These are phyloP conservation scores for Diplosphaera chodatii DNA, from an alignment of 139 green algal species.

Conservation along the genomic window DNA sequence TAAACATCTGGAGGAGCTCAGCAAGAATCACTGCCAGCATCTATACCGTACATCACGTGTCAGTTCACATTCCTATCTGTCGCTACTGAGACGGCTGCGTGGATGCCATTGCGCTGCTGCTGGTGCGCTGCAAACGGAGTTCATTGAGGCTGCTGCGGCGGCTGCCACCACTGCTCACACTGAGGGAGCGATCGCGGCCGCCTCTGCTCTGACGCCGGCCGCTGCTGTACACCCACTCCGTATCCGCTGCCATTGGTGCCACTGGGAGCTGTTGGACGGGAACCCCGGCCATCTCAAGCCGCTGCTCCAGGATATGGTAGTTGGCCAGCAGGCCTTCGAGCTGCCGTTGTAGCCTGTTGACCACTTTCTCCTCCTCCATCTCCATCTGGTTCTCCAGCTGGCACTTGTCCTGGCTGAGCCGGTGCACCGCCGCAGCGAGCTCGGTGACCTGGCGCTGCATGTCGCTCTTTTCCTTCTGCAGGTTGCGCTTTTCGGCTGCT, in stretches of 20 bases:
- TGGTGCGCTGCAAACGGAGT: background rate
- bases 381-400: constrained; percentile 53
- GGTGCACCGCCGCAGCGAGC: constrained; percentile 38
- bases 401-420: constrained; percentile 44
- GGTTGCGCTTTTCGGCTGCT: constrained; percentile 47
- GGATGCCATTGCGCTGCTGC: background rate
- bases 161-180: constrained; percentile 15
- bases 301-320: constrained; percentile 44
- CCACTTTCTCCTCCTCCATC: constrained; percentile 58
- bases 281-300: constrained; percentile 36
- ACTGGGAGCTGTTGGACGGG: background rate
- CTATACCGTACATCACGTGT: too few relatives aligned
- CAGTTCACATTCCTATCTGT: too few relatives aligned
- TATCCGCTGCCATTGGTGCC: background rate
- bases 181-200: constrained; percentile 3
- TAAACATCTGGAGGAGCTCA: too few relatives aligned
- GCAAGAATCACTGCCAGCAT: too few relatives aligned
- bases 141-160: background rate
- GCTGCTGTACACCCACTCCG: constrained; percentile 9
- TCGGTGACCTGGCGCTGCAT: constrained; percentile 57
- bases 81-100: background rate
- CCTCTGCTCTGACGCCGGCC: background rate
- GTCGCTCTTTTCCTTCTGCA: constrained; percentile 57
- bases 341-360: constrained; percentile 68
- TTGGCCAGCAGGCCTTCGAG: constrained; percentile 45